Percentiles rank a stretch among this genome's conserved stretches.
Evolutionary conservation across 257 asterid species (phyloP).

Genomic region (Plantago elongata): DNA sequence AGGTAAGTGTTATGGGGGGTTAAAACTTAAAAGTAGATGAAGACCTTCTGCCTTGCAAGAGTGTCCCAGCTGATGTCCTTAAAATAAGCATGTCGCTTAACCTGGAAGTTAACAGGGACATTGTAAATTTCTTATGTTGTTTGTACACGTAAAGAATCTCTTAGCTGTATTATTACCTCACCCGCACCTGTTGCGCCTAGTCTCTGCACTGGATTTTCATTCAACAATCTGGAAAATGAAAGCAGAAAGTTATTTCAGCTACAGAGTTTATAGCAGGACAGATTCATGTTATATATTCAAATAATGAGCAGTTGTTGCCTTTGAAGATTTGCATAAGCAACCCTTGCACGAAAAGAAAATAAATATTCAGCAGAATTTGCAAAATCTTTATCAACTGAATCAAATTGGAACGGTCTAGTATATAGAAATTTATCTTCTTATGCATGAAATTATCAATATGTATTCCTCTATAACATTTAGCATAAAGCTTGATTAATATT

Average conservation of each 20-base stretch:
- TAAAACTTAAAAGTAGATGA: background rate
- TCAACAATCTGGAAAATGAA: conserved; percentile 55
- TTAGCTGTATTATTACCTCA: conserved; percentile 47
- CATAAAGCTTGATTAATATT: too few relatives aligned
- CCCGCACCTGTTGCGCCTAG: conserved; percentile 87
- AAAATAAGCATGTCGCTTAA: conserved; percentile 67
- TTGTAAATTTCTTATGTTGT: conserved; percentile 9
- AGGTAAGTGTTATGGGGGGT: background rate
- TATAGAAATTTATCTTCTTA: too few relatives aligned
- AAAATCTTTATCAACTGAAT: too few relatives aligned
- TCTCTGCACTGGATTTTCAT: conserved; percentile 83
- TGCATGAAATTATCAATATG: too few relatives aligned
- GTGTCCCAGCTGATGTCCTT: conserved; percentile 84
- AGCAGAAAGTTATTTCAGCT: conserved; percentile 14
- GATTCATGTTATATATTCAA: too few relatives aligned
- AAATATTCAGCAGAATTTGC: too few relatives aligned
- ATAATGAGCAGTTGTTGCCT: too few relatives aligned
- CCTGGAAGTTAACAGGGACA: conserved; percentile 41
- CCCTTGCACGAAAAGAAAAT: too few relatives aligned
- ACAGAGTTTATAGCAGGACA: too few relatives aligned
- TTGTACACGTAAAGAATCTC: conserved; percentile 13
- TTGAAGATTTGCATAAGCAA: too few relatives aligned
- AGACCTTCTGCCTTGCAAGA: conserved; percentile 91
- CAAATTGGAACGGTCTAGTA: too few relatives aligned
- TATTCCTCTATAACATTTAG: too few relatives aligned